These are phyloP conservation scores for Articulospora tetracladia DNA, from an alignment of 495 filamentous ascomycete species.

Conservation along the genomic window DNA sequence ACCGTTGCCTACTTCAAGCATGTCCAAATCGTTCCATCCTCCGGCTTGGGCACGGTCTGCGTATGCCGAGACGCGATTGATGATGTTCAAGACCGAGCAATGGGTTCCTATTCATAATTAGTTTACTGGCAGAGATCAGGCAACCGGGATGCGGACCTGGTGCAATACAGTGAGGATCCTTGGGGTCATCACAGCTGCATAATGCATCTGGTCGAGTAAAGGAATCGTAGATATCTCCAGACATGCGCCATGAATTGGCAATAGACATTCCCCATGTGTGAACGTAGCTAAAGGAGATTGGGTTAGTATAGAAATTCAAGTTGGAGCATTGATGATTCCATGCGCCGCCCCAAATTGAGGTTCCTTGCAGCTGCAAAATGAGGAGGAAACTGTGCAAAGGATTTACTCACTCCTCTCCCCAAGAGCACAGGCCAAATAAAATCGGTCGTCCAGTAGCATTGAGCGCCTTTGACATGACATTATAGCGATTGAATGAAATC, in stretches of 20 bases:
- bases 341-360: too few relatives aligned
- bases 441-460: constrained; percentile 21
- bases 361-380: too few relatives aligned
- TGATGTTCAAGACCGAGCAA: constrained; percentile 45
- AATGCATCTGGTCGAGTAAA: constrained; percentile 26
- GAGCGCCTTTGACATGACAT: constrained; percentile 28
- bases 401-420: constrained; percentile 37
- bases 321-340: too few relatives aligned
- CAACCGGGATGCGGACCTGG: constrained; percentile 26
- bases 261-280: constrained; percentile 41
- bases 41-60: constrained; percentile 32
- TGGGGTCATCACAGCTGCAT: constrained; percentile 30
- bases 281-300: constrained; percentile 21
- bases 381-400: too few relatives aligned
- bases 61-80: constrained; percentile 42
- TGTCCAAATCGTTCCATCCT: constrained; percentile 43
- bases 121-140: constrained; percentile 1
- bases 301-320: too few relatives aligned
- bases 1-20: constrained; percentile 41
- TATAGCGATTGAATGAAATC: constrained; percentile 35
- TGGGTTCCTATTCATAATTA: constrained; percentile 32
- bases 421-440: constrained; percentile 26
- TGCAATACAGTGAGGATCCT: constrained; percentile 37
- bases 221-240: constrained; percentile 41
- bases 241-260: constrained; percentile 49